phyloP scores from a whole-genome alignment of 78 protist species.

The Bigelowiella natans region DNA sequence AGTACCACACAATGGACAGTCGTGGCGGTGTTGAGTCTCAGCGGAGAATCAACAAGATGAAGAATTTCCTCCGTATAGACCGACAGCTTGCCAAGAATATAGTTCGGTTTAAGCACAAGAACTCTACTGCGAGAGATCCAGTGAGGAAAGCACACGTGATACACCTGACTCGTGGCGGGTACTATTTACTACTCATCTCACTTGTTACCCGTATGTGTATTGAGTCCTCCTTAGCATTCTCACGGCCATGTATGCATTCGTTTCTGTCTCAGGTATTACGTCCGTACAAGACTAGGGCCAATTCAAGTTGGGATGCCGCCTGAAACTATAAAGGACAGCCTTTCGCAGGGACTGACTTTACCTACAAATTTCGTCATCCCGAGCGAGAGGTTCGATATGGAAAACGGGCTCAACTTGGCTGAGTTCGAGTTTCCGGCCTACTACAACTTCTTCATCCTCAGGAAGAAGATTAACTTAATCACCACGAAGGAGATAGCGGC shows the following conservation, averaged over 20 bases:
- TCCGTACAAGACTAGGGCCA: constrained; percentile 27
- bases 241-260: too few relatives aligned
- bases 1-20: neutral
- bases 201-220: too few relatives aligned
- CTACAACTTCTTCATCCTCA: constrained; percentile 14
- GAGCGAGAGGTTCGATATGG: constrained; percentile 5
- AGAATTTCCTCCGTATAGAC: neutral
- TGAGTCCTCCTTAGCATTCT: too few relatives aligned
- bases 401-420: neutral
- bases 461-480: neutral
- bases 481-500: neutral
- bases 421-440: constrained; percentile 23
- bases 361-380: neutral
- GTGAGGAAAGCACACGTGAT: neutral
- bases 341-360: neutral
- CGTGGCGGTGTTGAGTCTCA: neutral
- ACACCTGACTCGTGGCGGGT: neutral
- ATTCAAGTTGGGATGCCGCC: constrained; percentile 65
- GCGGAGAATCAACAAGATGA: neutral
- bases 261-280: constrained; percentile 10
- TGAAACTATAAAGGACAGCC: constrained; percentile 54
- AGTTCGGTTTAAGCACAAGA: neutral
- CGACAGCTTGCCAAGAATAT: neutral
- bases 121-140: neutral
- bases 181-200: too few relatives aligned